Conservation (phyloP, 2,329 filamentous ascomycete genomes). For the Xylaria sp. region DNA sequence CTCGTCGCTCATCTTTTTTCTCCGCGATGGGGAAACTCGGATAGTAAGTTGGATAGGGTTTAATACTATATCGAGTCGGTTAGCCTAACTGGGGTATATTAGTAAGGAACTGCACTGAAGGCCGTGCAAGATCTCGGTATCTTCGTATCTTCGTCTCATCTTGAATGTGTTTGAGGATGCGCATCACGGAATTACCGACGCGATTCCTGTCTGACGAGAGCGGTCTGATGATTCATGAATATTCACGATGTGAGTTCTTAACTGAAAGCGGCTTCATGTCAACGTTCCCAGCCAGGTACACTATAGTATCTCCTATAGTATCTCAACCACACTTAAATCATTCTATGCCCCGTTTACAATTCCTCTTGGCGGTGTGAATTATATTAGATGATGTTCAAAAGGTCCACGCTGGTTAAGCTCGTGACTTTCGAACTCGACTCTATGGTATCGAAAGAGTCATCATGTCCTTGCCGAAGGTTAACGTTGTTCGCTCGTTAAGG, state of each 20-base stretch:
- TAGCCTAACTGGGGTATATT: slow-evolving; percentile 13
- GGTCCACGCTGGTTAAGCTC: not conserved
- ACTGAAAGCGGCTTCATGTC: slow-evolving; percentile 6
- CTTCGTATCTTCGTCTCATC: slow-evolving; percentile 36
- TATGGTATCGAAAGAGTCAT: slow-evolving; percentile 5
- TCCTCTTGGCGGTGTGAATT: not conserved
- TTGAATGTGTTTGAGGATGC: slow-evolving; percentile 37
- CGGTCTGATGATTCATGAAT: slow-evolving; percentile 5
- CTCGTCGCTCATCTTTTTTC: too few species aligned
- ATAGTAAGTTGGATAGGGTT: not conserved
- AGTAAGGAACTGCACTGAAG: not conserved
- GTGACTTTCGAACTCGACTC: not conserved
- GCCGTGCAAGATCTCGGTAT: slow-evolving; percentile 14
- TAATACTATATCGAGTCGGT: slow-evolving; percentile 17
- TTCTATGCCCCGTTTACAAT: not conserved
- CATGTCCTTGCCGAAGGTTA: not conserved
- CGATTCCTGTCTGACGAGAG: slow-evolving; percentile 6
- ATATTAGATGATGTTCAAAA: not conserved
- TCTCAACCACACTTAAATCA: not conserved
- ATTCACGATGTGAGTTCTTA: not conserved
- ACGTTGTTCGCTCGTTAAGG: not conserved
- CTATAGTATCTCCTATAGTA: not conserved
- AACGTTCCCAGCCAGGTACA: slow-evolving; percentile 9
- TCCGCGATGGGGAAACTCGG: not conserved
- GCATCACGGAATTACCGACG: slow-evolving; percentile 31